Base-by-base conservation (phyloP, 2,329 filamentous ascomycete species). In the Ophiostoma sp. region DNA sequence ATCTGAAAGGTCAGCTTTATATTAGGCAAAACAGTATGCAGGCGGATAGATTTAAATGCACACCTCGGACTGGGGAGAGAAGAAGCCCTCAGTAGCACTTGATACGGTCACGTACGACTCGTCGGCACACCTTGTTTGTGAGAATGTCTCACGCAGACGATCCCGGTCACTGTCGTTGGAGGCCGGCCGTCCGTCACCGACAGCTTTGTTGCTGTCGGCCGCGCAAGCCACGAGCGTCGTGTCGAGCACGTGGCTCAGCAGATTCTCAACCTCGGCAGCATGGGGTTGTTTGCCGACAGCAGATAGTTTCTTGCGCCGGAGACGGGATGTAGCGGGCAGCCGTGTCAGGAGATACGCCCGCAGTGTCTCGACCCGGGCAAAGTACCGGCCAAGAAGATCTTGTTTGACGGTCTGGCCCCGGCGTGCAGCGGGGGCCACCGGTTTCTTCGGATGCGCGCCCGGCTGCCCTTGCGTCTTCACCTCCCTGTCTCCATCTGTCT, bases 321-420 rank as follows among this genome's bases (percentile, higher is more conserved):
- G 80, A 72, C 86, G 92, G 5, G 93, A 95, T 12, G 88, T 85
- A n/a, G 81, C 76, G 0, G 93, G 91, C 12, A 97, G 86, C 74
- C 85, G 88, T 25, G 84, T 84, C 66, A 95, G 83, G 52, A 95
- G 83, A 82, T 93, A 93, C 73, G 91, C 85, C 77, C 93, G 90
- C 73, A 97, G 83, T 0, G 90, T 90, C 72, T 89, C 81, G 15
- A 94, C 87, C 64, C 86, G 82, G 8, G 86, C 82, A 81, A 94
- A 97, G 82, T 91, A 92, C 75, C 87, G 87, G 63, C 85, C 85
- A 73, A 97, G 85, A 45, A 96, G 86, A 71, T 89, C 88, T 79
- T 93, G 90, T 59, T 80, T 77, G 77, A 82, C 71, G 31, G 66
- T 64, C 3, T 64, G 63, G 15, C 6, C 63, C 9, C 31, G 52